Conservation (phyloP, 345 rosid genomes). For the Citrus australasica region DNA sequence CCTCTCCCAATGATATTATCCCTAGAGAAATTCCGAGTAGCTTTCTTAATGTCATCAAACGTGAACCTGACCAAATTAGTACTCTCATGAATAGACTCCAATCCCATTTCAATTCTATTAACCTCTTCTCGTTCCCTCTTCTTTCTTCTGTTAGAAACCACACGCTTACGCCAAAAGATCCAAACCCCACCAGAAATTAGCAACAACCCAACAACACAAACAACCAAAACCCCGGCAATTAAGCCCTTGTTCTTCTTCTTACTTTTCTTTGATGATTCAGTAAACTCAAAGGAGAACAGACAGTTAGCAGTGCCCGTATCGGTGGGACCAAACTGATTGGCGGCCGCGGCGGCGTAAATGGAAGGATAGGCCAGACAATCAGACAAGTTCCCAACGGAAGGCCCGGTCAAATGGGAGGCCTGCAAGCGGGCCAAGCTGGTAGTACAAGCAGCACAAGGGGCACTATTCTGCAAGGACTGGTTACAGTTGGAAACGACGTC, state of each 20-base stretch:
- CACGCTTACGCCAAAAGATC: conserved; percentile 34
- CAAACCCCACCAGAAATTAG: conserved; percentile 38
- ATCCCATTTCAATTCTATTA: conserved; percentile 33
- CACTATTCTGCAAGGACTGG: conserved; percentile 53
- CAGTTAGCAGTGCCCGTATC: conserved; percentile 62
- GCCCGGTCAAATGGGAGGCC: conserved; percentile 39
- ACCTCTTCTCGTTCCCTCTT: conserved; percentile 18
- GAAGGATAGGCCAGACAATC: conserved; percentile 56
- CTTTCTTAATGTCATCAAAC: conserved; percentile 73
- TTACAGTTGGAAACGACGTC: conserved; percentile 47
- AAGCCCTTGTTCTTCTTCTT: conserved; percentile 20
- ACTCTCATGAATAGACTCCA: conserved; percentile 61
- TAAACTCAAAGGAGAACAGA: conserved; percentile 49
- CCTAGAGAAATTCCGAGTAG: conserved; percentile 70
- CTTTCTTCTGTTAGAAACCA: conserved; percentile 26
- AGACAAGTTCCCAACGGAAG: conserved; percentile 58
- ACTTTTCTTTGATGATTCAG: conserved; percentile 14
- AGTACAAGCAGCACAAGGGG: conserved; percentile 81
- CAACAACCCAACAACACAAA: conserved; percentile 28
- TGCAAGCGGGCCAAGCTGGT: conserved; percentile 45
- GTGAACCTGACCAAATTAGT: conserved; percentile 60
- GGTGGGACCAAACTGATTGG: conserved; percentile 60
- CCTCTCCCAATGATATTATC: conserved; percentile 71
- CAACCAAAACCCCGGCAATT: conserved; percentile 30
- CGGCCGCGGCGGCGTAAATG: conserved; percentile 71